Evolutionary conservation across 2,329 filamentous ascomycete genomes (phyloP).

Genomic region (Mariannaea elegans): DNA sequence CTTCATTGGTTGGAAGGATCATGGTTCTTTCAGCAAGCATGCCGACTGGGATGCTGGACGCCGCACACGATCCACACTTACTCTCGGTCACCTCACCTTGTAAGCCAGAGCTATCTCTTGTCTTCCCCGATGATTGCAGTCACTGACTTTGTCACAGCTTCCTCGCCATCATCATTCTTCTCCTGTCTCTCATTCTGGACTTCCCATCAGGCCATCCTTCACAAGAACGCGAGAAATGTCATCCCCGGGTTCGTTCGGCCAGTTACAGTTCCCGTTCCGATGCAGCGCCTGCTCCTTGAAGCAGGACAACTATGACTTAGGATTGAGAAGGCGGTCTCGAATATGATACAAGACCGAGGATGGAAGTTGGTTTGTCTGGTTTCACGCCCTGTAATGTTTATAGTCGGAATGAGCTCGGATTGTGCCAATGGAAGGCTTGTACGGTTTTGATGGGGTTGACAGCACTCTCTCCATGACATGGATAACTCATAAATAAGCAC

Average conservation of each 20-base stretch:
- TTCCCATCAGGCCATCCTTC: constrained; percentile 1
- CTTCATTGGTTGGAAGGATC: constrained; percentile 11
- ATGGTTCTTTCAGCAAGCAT: constrained; percentile 7
- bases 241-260: not conserved
- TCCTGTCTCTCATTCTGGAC: constrained; percentile 30
- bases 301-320: not conserved
- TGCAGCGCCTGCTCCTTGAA: not conserved
- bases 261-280: not conserved
- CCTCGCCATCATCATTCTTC: constrained; percentile 30
- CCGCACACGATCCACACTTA: constrained; percentile 18
- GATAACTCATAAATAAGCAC: not conserved
- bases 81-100: constrained; percentile 36
- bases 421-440: not conserved
- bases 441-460: not conserved
- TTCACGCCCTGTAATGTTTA: not conserved
- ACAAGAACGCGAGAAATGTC: not conserved
- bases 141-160: constrained; percentile 30
- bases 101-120: constrained; percentile 28
- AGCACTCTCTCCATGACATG: not conserved
- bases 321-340: not conserved
- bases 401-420: not conserved
- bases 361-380: not conserved
- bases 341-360: not conserved
- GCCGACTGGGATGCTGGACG: not conserved
- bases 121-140: not conserved